Evolutionary conservation across 179 eudicot species (phyloP).

Genomic region (Spinacia oleracea): DNA sequence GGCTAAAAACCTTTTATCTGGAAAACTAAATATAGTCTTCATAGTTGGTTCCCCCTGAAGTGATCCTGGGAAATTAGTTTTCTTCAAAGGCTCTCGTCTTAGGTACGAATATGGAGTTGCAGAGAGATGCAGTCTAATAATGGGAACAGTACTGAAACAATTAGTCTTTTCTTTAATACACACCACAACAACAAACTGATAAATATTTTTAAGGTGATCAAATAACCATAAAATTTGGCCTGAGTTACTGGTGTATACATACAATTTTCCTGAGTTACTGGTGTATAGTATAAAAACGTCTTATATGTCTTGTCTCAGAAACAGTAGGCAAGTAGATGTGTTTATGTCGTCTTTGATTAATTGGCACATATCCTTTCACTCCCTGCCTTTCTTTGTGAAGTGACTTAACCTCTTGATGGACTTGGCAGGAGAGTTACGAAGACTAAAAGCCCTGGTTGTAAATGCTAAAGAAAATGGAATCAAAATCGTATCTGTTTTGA

Average conservation of each 20-base stretch:
- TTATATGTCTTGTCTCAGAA: neutral
- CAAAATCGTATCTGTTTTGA: conserved; percentile 48
- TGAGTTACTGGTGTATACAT: neutral
- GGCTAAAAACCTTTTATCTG: neutral
- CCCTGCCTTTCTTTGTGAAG: neutral
- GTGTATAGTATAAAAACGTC: neutral
- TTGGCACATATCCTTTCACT: neutral
- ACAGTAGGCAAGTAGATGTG: neutral
- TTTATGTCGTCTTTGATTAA: neutral
- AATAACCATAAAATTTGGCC: neutral
- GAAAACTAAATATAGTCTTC: neutral
- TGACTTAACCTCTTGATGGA: conserved; percentile 13
- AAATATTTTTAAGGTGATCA: neutral
- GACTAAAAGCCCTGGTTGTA: conserved; percentile 51
- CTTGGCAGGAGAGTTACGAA: conserved; percentile 59
- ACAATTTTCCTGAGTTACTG: neutral
- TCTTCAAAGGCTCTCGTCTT: neutral
- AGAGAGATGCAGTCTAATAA: neutral
- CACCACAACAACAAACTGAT: neutral
- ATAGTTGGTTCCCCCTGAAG: neutral
- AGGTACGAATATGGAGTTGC: neutral
- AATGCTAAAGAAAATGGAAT: conserved; percentile 58
- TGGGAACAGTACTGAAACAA: neutral
- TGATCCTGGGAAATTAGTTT: neutral
- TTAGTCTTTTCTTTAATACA: neutral